phyloP scores from a whole-genome alignment of 306 rosid genomes.

The Lagenaria siceraria region DNA sequence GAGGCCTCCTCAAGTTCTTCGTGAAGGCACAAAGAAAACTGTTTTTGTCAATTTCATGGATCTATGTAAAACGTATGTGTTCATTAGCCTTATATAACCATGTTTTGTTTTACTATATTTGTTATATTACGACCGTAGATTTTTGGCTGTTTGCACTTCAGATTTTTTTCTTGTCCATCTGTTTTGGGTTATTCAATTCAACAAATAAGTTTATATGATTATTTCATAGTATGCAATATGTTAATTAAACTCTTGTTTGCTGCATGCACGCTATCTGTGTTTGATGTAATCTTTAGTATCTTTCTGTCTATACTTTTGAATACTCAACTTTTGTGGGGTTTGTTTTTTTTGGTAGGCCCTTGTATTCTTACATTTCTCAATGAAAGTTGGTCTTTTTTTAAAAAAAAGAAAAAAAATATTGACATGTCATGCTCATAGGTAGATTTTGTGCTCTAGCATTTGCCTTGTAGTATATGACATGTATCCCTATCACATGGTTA shows the following conservation, averaged over 20 bases:
- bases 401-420: neutral
- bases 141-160: neutral
- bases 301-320: neutral
- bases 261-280: neutral
- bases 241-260: neutral
- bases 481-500: neutral
- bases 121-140: neutral
- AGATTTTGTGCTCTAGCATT: neutral
- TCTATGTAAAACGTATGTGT: constrained; percentile 70
- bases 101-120: neutral
- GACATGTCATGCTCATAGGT: neutral
- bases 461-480: neutral
- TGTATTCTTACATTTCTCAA: neutral
- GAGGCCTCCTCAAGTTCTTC: constrained; percentile 99
- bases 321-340: neutral
- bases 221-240: neutral
- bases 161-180: neutral
- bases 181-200: neutral
- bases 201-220: neutral
- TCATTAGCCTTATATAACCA: neutral
- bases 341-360: neutral
- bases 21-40: constrained; percentile 97
- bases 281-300: neutral
- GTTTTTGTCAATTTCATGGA: constrained; percentile 97
- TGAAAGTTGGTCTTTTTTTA: no score